Conservation (phyloP, 2,329 filamentous ascomycete species). For the Saccharata proteae region DNA sequence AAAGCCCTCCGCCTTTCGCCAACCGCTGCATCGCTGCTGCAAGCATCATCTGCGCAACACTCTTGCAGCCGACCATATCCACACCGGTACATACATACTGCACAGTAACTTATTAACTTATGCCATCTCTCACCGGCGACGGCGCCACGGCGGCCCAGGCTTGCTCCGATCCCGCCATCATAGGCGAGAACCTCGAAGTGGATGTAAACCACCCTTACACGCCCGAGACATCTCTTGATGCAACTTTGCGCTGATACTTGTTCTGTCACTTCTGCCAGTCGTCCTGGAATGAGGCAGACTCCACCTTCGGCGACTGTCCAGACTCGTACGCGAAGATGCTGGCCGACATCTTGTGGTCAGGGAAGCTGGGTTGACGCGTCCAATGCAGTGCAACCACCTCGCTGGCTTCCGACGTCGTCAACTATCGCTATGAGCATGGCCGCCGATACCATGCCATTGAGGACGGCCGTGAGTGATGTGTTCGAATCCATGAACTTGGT, state of each 20-base stretch:
- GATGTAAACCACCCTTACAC: conserved; percentile 4
- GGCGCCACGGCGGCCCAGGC: no score
- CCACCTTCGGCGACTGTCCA: conserved; percentile 5
- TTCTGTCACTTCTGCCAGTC: not conserved
- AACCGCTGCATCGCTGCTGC: no score
- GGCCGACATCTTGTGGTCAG: not conserved
- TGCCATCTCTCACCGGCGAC: no score
- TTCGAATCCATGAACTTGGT: not conserved
- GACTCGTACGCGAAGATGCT: conserved; percentile 2
- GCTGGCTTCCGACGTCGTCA: conserved; percentile 6
- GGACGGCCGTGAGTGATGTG: conserved; percentile 4
- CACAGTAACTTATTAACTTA: no score
- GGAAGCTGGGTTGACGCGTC: no score
- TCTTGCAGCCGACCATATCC: no score
- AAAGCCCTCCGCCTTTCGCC: no score
- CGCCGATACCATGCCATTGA: conserved; percentile 9
- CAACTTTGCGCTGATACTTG: not conserved
- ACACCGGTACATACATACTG: no score
- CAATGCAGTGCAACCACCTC: conserved; percentile 10
- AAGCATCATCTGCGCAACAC: no score
- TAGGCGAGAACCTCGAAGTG: conserved; percentile 6
- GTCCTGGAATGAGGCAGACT: conserved; percentile 5
- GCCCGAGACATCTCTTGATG: not conserved
- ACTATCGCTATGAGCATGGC: conserved; percentile 8
- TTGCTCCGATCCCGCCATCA: no score